Evolutionary conservation across 306 rosid genomes (phyloP).

Genomic region (Prunus armeniaca): DNA sequence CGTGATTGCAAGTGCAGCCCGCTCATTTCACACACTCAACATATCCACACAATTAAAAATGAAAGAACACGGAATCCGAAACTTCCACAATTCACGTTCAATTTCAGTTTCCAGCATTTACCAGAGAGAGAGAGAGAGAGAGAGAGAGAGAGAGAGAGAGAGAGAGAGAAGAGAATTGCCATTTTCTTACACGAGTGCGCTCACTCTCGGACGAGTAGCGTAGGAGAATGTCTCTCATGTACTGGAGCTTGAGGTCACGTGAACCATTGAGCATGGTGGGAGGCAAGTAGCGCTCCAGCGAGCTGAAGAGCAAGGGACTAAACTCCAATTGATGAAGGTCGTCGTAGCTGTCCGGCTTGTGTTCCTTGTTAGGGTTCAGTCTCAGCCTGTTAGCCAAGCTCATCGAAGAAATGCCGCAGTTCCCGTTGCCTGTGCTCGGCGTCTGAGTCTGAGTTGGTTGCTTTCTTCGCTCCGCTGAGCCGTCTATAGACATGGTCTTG

Average conservation of each 20-base stretch:
- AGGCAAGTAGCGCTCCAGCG: slow-evolving; percentile 80
- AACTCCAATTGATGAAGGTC: slow-evolving; percentile 67
- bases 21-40: neutral
- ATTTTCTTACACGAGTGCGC: slow-evolving; percentile 59
- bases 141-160: neutral
- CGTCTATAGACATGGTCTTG: slow-evolving; percentile 46
- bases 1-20: neutral
- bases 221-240: slow-evolving; percentile 65
- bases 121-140: neutral
- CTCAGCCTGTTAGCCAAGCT: slow-evolving; percentile 41
- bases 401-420: slow-evolving; percentile 21
- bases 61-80: neutral
- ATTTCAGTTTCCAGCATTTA: neutral
- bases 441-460: slow-evolving; percentile 40
- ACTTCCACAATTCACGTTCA: neutral
- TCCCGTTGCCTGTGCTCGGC: slow-evolving; percentile 39
- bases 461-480: slow-evolving; percentile 42
- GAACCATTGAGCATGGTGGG: slow-evolving; percentile 47
- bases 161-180: neutral
- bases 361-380: slow-evolving; percentile 53
- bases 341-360: slow-evolving; percentile 73
- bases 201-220: slow-evolving; percentile 69
- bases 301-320: slow-evolving; percentile 70
- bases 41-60: neutral
- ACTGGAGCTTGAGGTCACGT: slow-evolving; percentile 66